Percentiles rank a stretch among this genome's conserved stretches.
Conservation (phyloP, 352 stramenopile species). For the Pythium oligandrum region DNA sequence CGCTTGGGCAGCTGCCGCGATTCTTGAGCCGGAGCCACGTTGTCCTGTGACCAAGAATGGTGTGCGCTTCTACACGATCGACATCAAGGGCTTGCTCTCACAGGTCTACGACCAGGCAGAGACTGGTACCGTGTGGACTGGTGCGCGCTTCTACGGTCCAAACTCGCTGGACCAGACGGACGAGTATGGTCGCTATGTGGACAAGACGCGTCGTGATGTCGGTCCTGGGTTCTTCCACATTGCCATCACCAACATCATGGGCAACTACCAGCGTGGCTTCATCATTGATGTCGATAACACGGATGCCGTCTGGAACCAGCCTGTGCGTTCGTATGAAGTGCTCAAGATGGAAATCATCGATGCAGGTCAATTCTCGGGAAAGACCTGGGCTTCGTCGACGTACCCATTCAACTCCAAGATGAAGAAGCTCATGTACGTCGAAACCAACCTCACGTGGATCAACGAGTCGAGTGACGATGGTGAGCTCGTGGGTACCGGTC, state of each 20-base stretch:
- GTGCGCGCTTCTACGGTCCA: conserved; percentile 11
- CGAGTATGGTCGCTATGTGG: conserved; percentile 12
- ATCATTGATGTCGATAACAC: conserved; percentile 18
- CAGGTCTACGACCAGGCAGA: conserved; percentile 19
- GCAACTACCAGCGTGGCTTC: conserved; percentile 3
- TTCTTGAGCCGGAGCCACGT: conserved; percentile 16
- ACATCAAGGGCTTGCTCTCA: conserved; percentile 33
- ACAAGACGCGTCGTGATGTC: conserved; percentile 13
- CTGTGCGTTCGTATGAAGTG: conserved; percentile 15
- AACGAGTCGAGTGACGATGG: conserved; percentile 49
- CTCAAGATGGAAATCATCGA: conserved; percentile 3
- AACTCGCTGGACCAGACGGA: conserved; percentile 1
- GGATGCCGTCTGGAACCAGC: conserved; percentile 19
- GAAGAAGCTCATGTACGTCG: conserved; percentile 47
- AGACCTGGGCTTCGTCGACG: neutral
- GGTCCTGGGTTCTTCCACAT: conserved; percentile 18
- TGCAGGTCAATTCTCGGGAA: neutral
- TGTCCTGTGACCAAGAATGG: conserved; percentile 19
- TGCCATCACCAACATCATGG: conserved; percentile 19
- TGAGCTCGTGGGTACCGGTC: conserved; percentile 33
- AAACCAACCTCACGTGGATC: conserved; percentile 54
- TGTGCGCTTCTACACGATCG: conserved; percentile 18
- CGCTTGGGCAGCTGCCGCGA: conserved; percentile 13
- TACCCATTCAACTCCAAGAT: conserved; percentile 64
- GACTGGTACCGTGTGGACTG: conserved; percentile 7